These are phyloP conservation scores for Colletotrichum costaricense DNA, from an alignment of 2,329 filamentous ascomycete genomes.

Conservation along the genomic window DNA sequence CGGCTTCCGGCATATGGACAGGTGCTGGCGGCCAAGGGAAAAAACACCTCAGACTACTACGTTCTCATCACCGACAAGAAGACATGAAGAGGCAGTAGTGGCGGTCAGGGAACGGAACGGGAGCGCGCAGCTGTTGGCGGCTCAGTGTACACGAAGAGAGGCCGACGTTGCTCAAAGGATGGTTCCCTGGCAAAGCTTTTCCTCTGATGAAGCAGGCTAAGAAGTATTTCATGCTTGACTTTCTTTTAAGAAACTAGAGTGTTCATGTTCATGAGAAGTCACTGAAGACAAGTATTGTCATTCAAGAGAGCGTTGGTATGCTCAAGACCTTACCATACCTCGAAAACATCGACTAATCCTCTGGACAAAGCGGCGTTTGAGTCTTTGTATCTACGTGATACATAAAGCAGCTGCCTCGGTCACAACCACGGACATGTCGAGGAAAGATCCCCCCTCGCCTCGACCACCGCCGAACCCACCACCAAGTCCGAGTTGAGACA, in stretches of 20 bases:
- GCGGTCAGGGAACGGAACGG: constrained; percentile 29
- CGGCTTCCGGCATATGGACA: constrained; percentile 24
- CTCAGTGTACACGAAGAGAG: constrained; percentile 4
- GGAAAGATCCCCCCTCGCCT: constrained; percentile 51
- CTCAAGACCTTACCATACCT: not conserved
- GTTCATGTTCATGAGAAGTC: not conserved
- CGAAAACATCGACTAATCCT: not conserved
- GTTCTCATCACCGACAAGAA: constrained; percentile 10
- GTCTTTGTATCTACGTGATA: too few relatives aligned
- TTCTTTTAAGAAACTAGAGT: not conserved
- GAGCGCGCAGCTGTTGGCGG: constrained; percentile 20
- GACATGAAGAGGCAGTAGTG: constrained; percentile 28
- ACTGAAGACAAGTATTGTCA: not conserved
- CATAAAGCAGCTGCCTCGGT: not conserved
- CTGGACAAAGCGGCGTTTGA: not conserved
- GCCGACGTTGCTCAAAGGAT: constrained; percentile 11
- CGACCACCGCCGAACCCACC: constrained; percentile 49
- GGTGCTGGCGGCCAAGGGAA: constrained; percentile 8
- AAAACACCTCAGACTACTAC: not conserved
- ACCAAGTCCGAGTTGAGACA: constrained; percentile 44
- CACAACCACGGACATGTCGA: constrained; percentile 43
- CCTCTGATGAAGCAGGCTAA: not conserved
- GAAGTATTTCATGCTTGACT: too few relatives aligned
- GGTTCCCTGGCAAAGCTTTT: not conserved
- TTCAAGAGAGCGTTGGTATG: not conserved